phyloP scores from a whole-genome alignment of 2,329 filamentous ascomycete species.

The Paraphaeosphaeria minitans region DNA sequence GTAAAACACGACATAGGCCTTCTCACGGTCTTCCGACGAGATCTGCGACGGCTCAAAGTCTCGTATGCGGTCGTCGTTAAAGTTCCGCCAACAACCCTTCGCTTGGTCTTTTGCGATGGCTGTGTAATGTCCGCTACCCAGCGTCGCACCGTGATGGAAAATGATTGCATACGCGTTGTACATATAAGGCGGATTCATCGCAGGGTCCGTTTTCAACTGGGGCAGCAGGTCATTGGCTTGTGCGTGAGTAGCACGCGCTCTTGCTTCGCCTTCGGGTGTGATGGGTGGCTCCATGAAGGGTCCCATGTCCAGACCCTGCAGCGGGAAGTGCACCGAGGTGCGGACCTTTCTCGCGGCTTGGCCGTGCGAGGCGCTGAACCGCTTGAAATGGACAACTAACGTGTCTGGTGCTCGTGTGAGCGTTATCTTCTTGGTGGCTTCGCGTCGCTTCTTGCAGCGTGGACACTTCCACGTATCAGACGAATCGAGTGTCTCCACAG shows the following conservation, averaged over 20 bases:
- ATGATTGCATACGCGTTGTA: constrained; percentile 91
- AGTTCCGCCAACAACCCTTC: constrained; percentile 63
- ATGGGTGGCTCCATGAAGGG: constrained; percentile 62
- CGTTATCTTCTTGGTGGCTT: constrained; percentile 71
- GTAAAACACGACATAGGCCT: constrained; percentile 70
- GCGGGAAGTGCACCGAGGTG: constrained; percentile 75
- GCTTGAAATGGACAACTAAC: constrained; percentile 77
- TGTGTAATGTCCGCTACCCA: constrained; percentile 80
- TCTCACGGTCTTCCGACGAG: constrained; percentile 56
- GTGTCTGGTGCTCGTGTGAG: constrained; percentile 80
- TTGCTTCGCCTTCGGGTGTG: constrained; percentile 46
- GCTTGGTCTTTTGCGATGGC: constrained; percentile 60
- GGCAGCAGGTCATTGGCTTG: constrained; percentile 37
- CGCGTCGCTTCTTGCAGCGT: constrained; percentile 70
- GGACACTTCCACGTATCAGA: constrained; percentile 76
- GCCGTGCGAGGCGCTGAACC: constrained; percentile 65
- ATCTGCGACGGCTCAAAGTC: constrained; percentile 64
- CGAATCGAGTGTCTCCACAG: constrained; percentile 69
- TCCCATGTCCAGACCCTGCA: constrained; percentile 69
- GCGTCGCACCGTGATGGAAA: constrained; percentile 70
- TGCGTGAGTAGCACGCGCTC: constrained; percentile 29
- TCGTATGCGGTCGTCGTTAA: constrained; percentile 59
- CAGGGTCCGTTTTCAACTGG: constrained; percentile 45
- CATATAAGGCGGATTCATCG: constrained; percentile 63
- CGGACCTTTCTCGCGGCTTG: constrained; percentile 67